Evolutionary conservation across 768 basidiomycete species (phyloP), one percentile per base, ranked within the genome.

Genomic region (Boletus edulis): DNA sequence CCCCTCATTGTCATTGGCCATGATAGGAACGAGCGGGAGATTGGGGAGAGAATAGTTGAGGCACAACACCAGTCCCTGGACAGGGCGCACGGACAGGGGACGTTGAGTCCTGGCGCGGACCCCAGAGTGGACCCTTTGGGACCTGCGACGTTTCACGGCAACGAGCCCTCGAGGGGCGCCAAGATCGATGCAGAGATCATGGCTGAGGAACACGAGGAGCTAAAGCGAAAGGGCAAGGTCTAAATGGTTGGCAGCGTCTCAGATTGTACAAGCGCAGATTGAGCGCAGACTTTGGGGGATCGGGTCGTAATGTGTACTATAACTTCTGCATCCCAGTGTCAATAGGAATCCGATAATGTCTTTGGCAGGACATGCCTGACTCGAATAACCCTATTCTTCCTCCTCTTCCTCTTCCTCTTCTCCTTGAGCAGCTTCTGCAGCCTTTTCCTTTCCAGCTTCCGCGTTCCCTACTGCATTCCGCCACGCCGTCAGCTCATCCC

Each of bases 401-500:
- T 75, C 78, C 0, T 76, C 79, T 13, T 77, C 38, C 38, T 77
- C 80, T 1, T 76, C 80, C 15, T 77, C 83, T 4, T 76, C 78
- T 12, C 75, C 71, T 0, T 69, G 77, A 10, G 76, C 76, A 9
- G 73, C 71, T 52, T 71, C 74, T 43, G 64, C 69, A 14, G 65
- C 71, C 52, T 71, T 75, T 61, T 90, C 88, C 62, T 87, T 89
- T 15, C 64, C 76, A 61, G 79, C 66, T 67, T 91, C 89, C 8
- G 71, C 64, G 46, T 78, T 86, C 13, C 88, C 86, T 5, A 90
- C 83, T 7, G 79, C 78, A 69, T 91, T 88, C 62, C 85, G 78
- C 89, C 88, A 91, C 6, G 68, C 77, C 0, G 89, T 91, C 68
- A 91, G 67, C 59, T 89, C 85, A 42, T 82, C 76, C 11, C 89